Conservation (phyloP, 208 protist genomes). For the Angomonas ambiguus region DNA sequence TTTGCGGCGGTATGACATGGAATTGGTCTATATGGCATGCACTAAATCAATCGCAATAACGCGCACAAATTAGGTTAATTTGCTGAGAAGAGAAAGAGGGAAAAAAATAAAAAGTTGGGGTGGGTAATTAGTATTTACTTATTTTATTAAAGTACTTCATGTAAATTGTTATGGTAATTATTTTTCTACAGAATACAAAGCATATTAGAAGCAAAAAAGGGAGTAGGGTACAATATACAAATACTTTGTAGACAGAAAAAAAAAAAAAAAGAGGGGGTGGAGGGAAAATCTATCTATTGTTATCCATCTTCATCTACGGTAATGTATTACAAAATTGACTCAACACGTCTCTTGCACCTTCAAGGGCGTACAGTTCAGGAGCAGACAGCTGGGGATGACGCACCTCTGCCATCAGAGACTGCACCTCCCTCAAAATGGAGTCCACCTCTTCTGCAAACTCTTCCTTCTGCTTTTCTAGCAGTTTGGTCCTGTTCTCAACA, state of each 20-base stretch:
- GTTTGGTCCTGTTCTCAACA: background rate
- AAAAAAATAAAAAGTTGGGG: constrained; percentile 15
- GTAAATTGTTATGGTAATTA: background rate
- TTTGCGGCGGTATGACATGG: constrained; percentile 70
- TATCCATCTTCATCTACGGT: background rate
- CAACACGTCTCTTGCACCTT: background rate
- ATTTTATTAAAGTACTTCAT: constrained; percentile 4
- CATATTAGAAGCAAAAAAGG: background rate
- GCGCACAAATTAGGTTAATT: too few relatives aligned
- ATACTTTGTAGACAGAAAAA: background rate
- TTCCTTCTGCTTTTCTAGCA: background rate
- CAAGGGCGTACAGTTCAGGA: background rate
- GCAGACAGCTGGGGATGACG: background rate
- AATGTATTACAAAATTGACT: background rate
- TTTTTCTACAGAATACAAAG: too few relatives aligned
- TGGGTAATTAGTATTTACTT: background rate
- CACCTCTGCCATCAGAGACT: constrained; percentile 5
- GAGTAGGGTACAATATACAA: background rate
- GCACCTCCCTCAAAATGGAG: constrained; percentile 8
- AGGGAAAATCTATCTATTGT: background rate
- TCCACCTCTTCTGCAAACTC: constrained; percentile 14
- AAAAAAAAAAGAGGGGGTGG: background rate
- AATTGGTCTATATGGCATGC: background rate
- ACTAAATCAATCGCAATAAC: constrained; percentile 3
- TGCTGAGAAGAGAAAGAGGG: background rate